Evolutionary conservation across 2,329 filamentous ascomycete species (phyloP).

Genomic region (Fusarium illudens): DNA sequence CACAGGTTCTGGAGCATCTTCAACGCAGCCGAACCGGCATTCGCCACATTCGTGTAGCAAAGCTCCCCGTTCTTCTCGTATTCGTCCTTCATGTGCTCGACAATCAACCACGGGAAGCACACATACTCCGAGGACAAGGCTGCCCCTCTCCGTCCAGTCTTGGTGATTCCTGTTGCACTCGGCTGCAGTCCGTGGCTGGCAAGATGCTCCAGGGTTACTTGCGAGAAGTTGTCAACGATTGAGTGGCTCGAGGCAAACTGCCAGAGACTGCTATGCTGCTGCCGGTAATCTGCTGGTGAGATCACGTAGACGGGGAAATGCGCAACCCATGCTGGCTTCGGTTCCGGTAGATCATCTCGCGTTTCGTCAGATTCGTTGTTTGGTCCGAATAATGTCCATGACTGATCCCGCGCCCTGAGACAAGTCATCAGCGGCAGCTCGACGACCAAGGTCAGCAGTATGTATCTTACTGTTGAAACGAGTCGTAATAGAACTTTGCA

Average conservation of each 20-base stretch:
- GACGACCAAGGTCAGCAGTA: background rate
- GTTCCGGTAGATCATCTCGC: constrained; percentile 3
- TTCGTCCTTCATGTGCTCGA: constrained; percentile 26
- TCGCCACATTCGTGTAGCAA: constrained; percentile 22
- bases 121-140: constrained; percentile 14
- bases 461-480: constrained; percentile 6
- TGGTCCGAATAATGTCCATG: constrained; percentile 20
- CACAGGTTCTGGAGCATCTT: constrained; percentile 18
- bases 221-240: constrained; percentile 27
- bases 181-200: constrained; percentile 16
- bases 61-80: background rate
- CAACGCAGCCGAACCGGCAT: constrained; percentile 18
- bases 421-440: background rate
- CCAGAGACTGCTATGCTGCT: background rate
- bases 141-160: background rate
- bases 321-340: constrained; percentile 28
- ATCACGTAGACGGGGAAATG: constrained; percentile 21
- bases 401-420: background rate
- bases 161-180: constrained; percentile 11
- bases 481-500: constrained; percentile 11
- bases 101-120: constrained; percentile 30
- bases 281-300: background rate
- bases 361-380: background rate
- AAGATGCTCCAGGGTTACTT: constrained; percentile 13
- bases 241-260: constrained; percentile 5